These are phyloP conservation scores for Argentina anserina DNA, from an alignment of 306 rosid genomes.

Conservation along the genomic window DNA sequence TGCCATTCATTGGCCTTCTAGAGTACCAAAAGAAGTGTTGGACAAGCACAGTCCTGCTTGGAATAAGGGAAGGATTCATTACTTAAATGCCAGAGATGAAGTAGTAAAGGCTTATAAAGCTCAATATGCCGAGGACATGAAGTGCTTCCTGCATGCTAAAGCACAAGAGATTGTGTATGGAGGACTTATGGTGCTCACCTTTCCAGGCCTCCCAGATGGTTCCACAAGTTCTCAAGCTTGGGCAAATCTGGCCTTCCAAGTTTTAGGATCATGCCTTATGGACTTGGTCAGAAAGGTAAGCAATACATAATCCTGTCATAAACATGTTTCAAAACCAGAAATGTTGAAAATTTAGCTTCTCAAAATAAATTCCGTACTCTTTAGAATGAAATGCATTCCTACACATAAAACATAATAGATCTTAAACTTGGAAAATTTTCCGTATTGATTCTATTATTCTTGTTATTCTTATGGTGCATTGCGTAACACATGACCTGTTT, in stretches of 20 bases:
- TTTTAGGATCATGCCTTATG: slow-evolving; percentile 24
- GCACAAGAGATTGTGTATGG: slow-evolving; percentile 37
- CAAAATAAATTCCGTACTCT: too few relatives aligned
- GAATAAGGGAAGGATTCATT: slow-evolving; percentile 26
- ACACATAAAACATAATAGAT: too few relatives aligned
- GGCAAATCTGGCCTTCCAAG: neutral
- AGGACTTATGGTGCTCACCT: slow-evolving; percentile 26
- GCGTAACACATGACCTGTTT: neutral
- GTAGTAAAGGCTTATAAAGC: slow-evolving; percentile 27
- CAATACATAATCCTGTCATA: neutral
- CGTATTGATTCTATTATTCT: neutral
- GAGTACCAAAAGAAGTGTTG: slow-evolving; percentile 10
- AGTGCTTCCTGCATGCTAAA: slow-evolving; percentile 23
- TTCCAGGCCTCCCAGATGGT: slow-evolving; percentile 6
- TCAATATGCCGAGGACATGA: slow-evolving; percentile 28
- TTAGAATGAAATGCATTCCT: too few relatives aligned
- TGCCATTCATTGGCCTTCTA: slow-evolving; percentile 36
- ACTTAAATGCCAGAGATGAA: neutral
- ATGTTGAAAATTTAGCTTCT: neutral
- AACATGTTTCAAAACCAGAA: neutral
- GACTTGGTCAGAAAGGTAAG: slow-evolving; percentile 34
- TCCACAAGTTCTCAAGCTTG: slow-evolving; percentile 5
- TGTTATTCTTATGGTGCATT: neutral
- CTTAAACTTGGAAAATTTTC: too few relatives aligned
- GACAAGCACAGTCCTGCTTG: slow-evolving; percentile 18